Base-by-base conservation (phyloP, 495 filamentous ascomycete genomes). In the Alectoria sarmentosa region DNA sequence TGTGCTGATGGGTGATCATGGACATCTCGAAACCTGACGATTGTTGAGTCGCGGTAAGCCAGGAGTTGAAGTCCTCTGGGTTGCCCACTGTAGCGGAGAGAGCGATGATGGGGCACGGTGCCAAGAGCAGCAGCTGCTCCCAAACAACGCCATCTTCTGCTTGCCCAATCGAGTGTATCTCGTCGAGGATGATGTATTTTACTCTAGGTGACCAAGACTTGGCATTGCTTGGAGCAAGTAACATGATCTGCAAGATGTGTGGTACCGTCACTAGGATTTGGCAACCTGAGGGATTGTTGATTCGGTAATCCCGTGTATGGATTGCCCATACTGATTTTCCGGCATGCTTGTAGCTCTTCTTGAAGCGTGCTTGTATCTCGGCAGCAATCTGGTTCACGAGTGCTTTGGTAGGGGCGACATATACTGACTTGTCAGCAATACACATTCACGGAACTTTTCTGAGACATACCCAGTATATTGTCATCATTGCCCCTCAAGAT, bases 11-110 rank as follows among this genome's bases (percentile, higher is more conserved):
- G 38, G 83, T 71, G 23, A 92, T 82, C 80, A 89, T 86, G 28
- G 76, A 80, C 5, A 92, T 67, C 6, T 88, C 77, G 57, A 78
- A 77, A 2, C 83, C 83, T 28, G 79, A 77, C 2, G 76, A 71
- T 56, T 76, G 72, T 62, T 92, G 89, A 0, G 87, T 84, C 6
- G 77, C 71, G 1, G 67, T 71, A 3, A 93, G 78, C 89, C 89
- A 93, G 17, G 76, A 75, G 59, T 74, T 83, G 73, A 93, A 90
- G 69, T 87, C 82, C 2, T 81, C 70, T 5, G 89, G 88, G 65
- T 93, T 92, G 2, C 88, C 90, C 44, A 92, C 86, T 0, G 89
- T 93, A 10, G 89, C 89, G 13, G 89, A 92, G 8, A 93, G 78
- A 2, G 89, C 89, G 64, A 93, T 87, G 57, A 93, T 90, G 0